Evolutionary conservation across 352 stramenopile species (phyloP).

Genomic region (Phytopythium vexans): DNA sequence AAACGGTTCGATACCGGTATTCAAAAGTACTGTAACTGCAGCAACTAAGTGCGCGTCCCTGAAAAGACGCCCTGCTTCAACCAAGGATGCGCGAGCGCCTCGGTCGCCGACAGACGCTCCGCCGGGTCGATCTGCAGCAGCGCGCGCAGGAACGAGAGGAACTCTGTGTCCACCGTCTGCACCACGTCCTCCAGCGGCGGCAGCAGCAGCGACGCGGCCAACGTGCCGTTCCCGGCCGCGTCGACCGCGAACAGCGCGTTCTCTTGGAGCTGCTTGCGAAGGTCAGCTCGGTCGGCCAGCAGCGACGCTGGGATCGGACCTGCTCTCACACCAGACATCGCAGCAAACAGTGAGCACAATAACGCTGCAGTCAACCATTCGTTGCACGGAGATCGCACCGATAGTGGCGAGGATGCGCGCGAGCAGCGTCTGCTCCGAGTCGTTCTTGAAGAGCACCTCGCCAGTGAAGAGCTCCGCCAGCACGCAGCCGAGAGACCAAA

Average conservation of each 20-base stretch:
- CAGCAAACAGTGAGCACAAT: background rate
- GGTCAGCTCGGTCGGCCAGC: slow-evolving; percentile 41
- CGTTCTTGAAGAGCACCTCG: slow-evolving; percentile 86
- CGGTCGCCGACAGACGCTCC: slow-evolving; percentile 39
- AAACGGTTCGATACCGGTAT: too few relatives aligned
- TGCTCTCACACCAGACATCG: slow-evolving; percentile 7
- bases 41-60: slow-evolving; percentile 36
- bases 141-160: slow-evolving; percentile 65
- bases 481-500: slow-evolving; percentile 89
- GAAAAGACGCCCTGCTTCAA: slow-evolving; percentile 64
- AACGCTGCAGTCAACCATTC: background rate
- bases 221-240: slow-evolving; percentile 40
- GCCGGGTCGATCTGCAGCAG: slow-evolving; percentile 68
- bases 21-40: background rate
- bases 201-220: slow-evolving; percentile 22
- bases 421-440: slow-evolving; percentile 90
- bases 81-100: slow-evolving; percentile 65
- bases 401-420: slow-evolving; percentile 86
- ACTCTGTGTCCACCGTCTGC: slow-evolving; percentile 48
- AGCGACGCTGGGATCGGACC: slow-evolving; percentile 65
- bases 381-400: too few relatives aligned
- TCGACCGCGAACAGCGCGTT: slow-evolving; percentile 58
- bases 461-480: slow-evolving; percentile 87
- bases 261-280: slow-evolving; percentile 52
- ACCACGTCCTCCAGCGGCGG: slow-evolving; percentile 57